These are phyloP conservation scores for Backusella australiensis DNA, from an alignment of 192 early-diverging fungal species.

Conservation along the genomic window DNA sequence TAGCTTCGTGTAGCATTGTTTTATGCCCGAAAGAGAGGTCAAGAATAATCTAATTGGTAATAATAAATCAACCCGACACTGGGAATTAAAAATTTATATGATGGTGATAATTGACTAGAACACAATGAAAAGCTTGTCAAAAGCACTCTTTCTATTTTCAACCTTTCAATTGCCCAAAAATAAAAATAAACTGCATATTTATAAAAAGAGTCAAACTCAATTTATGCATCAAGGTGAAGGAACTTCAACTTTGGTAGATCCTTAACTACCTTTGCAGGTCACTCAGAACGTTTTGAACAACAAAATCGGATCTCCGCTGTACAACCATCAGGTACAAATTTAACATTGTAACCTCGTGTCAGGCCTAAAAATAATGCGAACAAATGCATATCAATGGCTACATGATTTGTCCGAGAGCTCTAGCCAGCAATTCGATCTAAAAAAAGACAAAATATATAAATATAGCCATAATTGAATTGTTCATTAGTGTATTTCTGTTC, in stretches of 20 bases:
- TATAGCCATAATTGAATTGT: not conserved
- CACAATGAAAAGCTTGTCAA: not conserved
- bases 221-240: not conserved
- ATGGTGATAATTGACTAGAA: not conserved
- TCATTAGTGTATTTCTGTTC: not conserved
- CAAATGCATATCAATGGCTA: not conserved
- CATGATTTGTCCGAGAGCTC: not conserved
- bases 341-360: conserved; percentile 2
- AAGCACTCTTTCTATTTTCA: not conserved
- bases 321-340: not conserved
- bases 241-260: not conserved
- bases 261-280: not conserved
- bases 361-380: not conserved
- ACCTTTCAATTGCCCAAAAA: not conserved
- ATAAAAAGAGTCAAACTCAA: not conserved
- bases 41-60: not conserved
- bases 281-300: not conserved
- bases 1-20: not conserved
- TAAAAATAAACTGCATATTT: not conserved
- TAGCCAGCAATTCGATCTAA: not conserved
- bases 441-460: conserved; percentile 7
- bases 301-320: not conserved
- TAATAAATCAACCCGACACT: not conserved
- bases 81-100: not conserved
- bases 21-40: not conserved